Evolutionary conservation across 1,139 yeast genomes (phyloP).

Genomic region (Diutina neorugosa): DNA sequence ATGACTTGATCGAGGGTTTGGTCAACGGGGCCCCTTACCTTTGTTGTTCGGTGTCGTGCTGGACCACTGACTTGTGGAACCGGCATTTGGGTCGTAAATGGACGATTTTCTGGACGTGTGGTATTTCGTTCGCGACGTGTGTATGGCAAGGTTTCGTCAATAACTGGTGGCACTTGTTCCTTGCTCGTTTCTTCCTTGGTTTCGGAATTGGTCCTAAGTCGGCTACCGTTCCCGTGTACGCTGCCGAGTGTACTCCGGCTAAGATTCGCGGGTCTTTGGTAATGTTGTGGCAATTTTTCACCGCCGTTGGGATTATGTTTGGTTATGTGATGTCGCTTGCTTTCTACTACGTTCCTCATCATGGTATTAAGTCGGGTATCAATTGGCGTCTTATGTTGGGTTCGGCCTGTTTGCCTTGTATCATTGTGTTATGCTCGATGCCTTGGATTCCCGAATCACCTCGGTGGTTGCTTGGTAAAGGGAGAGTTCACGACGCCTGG

Average conservation of each 20-base stretch:
- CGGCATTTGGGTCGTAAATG: slow-evolving; percentile 57
- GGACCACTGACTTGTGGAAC: slow-evolving; percentile 63
- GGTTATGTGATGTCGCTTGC: slow-evolving; percentile 2
- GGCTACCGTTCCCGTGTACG: slow-evolving; percentile 4
- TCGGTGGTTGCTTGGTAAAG: slow-evolving; percentile 4
- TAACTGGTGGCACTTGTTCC: slow-evolving; percentile 3
- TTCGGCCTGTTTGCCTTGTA: slow-evolving; percentile 1
- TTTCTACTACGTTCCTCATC: background rate
- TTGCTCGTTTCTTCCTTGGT: slow-evolving; percentile 2
- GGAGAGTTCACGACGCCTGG: background rate
- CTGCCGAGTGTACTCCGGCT: slow-evolving; percentile 4
- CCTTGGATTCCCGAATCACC: slow-evolving; percentile 4
- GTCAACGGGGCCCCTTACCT: slow-evolving; percentile 76
- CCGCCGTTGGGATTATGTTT: slow-evolving; percentile 4
- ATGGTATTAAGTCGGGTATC: background rate
- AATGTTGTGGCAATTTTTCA: slow-evolving; percentile 4
- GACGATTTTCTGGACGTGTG: slow-evolving; percentile 42
- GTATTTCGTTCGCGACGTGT: background rate
- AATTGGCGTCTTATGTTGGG: slow-evolving; percentile 3
- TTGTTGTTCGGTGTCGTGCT: slow-evolving; percentile 64
- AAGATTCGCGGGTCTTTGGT: slow-evolving; percentile 3
- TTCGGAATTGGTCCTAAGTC: slow-evolving; percentile 4
- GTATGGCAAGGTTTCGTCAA: slow-evolving; percentile 3
- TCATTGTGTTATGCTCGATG: background rate
- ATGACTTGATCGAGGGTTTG: slow-evolving; percentile 62